These are phyloP conservation scores for Blastocladiella emersonii DNA, from an alignment of 371 early-diverging fungal genomes.

Conservation along the genomic window DNA sequence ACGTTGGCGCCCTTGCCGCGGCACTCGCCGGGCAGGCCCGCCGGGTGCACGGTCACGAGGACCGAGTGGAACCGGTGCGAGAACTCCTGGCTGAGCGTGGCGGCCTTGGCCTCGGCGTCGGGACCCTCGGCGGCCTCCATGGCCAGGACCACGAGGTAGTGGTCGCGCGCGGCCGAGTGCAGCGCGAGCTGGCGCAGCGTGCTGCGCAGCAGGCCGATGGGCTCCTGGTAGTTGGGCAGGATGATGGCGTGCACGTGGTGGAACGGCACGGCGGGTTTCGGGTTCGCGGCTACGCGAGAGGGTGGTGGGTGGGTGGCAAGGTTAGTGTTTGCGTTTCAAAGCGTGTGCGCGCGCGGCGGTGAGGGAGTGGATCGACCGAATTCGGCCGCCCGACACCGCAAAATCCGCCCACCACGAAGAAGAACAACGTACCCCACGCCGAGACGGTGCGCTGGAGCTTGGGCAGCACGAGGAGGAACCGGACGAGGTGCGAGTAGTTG, in stretches of 20 bases:
- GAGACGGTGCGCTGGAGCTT: slow-evolving; percentile 28
- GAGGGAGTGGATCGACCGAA: too few species aligned
- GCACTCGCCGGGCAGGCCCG: slow-evolving; percentile 48
- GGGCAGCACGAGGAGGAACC: slow-evolving; percentile 30
- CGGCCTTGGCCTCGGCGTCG: slow-evolving; percentile 43
- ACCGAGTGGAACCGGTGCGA: slow-evolving; percentile 42
- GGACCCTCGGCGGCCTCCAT: slow-evolving; percentile 54
- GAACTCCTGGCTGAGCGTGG: slow-evolving; percentile 30
- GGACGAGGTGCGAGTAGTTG: slow-evolving; percentile 37
- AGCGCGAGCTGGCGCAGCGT: slow-evolving; percentile 29
- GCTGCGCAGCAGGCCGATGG: slow-evolving; percentile 26
- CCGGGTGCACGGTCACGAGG: slow-evolving; percentile 53
- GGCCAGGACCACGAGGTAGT: slow-evolving; percentile 46
- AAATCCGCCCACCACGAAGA: too few species aligned
- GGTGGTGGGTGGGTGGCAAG: too few species aligned
- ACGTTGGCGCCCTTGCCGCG: slow-evolving; percentile 65
- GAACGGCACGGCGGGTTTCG: slow-evolving; percentile 13
- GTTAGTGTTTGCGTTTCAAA: too few species aligned
- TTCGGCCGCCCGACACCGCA: too few species aligned
- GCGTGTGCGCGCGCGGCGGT: too few species aligned
- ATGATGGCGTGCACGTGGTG: slow-evolving; percentile 36
- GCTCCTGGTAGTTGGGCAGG: slow-evolving; percentile 49
- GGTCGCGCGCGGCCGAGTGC: slow-evolving; percentile 24
- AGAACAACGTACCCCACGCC: slow-evolving; percentile 28
- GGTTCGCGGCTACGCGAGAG: slow-evolving; percentile 12